phyloP scores from a whole-genome alignment of 1,139 yeast species.

The Debaryomycetaceae sp. region DNA sequence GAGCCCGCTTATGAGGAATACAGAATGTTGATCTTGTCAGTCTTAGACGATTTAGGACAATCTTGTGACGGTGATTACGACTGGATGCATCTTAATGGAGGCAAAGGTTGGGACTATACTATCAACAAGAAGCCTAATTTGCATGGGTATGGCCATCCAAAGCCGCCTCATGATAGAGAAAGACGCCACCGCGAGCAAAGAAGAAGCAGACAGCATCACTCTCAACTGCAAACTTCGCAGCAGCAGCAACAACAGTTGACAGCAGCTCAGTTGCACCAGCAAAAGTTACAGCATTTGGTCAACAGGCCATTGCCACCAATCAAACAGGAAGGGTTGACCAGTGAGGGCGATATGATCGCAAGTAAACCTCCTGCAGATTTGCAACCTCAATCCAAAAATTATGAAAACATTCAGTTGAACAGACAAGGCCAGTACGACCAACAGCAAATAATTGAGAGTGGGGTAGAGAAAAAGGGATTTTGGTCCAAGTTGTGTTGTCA shows the following conservation, averaged over 20 bases:
- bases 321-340: conserved; percentile 37
- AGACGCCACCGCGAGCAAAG: conserved; percentile 49
- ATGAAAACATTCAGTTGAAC: conserved; percentile 17
- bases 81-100: conserved; percentile 91
- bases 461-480: conserved; percentile 40
- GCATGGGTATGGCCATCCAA: conserved; percentile 81
- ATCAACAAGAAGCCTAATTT: conserved; percentile 84
- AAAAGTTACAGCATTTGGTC: conserved; percentile 49
- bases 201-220: conserved; percentile 37
- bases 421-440: conserved; percentile 38
- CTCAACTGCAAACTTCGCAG: conserved; percentile 15
- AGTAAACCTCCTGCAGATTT: conserved; percentile 11
- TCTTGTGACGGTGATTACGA: conserved; percentile 84
- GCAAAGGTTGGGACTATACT: conserved; percentile 86
- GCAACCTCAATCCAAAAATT: conserved; percentile 17
- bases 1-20: conserved; percentile 92
- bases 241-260: conserved; percentile 30
- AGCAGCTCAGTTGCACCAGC: conserved; percentile 48
- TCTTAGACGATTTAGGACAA: conserved; percentile 68
- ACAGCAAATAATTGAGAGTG: conserved; percentile 32
- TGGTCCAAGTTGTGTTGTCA: conserved; percentile 48
- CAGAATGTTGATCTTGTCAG: conserved; percentile 70
- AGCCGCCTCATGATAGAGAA: conserved; percentile 52
- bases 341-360: conserved; percentile 7
- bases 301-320: conserved; percentile 52